phyloP scores from a whole-genome alignment of 2,329 filamentous ascomycete genomes.

The Hymenoscyphus occultus region DNA sequence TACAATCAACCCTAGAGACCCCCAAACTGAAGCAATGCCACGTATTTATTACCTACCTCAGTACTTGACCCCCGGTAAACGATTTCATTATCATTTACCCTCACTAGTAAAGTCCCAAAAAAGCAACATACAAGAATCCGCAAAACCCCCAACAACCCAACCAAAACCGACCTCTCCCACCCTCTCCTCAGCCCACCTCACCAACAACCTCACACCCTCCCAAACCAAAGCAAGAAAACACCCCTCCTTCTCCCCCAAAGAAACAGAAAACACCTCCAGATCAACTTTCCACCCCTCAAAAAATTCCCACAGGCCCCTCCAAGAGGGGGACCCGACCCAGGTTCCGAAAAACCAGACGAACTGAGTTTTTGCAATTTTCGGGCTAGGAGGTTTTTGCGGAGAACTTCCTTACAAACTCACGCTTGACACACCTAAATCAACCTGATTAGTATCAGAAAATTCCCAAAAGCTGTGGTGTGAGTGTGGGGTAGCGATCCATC shows the following conservation, averaged over 20 bases:
- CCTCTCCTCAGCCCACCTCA: no score
- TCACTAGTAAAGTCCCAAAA: no score
- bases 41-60: no score
- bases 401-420: slow-evolving; percentile 1
- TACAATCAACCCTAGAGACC: no score
- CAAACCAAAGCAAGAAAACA: background rate
- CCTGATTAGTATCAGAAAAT: no score
- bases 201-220: background rate
- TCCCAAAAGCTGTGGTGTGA: background rate
- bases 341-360: background rate
- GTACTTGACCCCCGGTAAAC: no score
- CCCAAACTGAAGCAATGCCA: no score
- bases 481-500: no score
- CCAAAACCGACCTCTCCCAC: background rate
- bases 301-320: background rate
- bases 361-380: slow-evolving; percentile 1
- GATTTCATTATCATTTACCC: no score
- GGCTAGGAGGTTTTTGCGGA: slow-evolving; percentile 1
- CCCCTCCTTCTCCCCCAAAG: background rate
- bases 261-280: background rate
- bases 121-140: no score
- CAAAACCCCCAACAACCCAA: background rate
- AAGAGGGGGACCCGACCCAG: background rate
- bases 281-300: background rate
- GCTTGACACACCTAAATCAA: no score